A percentile compares a stretch with the other conserved stretches of the same genome.
phyloP scores from a whole-genome alignment of 345 rosid species.

The Carallia brachiata region DNA sequence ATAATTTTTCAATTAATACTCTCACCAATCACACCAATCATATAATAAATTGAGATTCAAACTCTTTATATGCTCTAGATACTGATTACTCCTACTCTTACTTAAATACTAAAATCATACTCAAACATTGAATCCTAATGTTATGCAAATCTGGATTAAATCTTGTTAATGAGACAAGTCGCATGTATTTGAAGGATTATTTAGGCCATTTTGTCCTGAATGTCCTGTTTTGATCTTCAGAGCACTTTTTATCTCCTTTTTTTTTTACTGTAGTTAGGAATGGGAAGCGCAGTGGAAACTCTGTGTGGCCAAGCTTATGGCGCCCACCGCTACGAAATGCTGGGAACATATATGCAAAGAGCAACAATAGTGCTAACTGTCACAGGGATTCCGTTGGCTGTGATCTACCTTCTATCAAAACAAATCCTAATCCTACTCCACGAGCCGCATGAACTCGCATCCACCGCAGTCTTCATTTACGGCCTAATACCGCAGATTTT shows the following conservation, averaged over 20 bases:
- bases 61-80: too few species aligned
- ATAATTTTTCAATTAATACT: too few species aligned
- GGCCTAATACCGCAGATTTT: slow-evolving; percentile 29
- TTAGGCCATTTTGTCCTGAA: too few species aligned
- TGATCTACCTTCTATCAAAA: slow-evolving; percentile 20
- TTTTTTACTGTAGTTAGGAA: slow-evolving; percentile 16
- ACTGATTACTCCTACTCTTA: too few species aligned
- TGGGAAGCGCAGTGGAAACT: slow-evolving; percentile 33
- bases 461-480: slow-evolving; percentile 19
- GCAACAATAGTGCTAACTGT: slow-evolving; percentile 15
- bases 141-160: too few species aligned
- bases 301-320: slow-evolving; percentile 33
- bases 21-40: too few species aligned
- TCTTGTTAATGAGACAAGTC: background rate
- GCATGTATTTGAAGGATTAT: background rate
- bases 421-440: slow-evolving; percentile 22
- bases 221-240: too few species aligned
- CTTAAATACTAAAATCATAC: too few species aligned
- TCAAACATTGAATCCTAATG: too few species aligned
- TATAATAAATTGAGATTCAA: too few species aligned
- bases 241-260: background rate
- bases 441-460: slow-evolving; percentile 10
- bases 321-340: slow-evolving; percentile 16
- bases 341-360: slow-evolving; percentile 26
- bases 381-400: slow-evolving; percentile 17